Conservation (phyloP, 2,329 filamentous ascomycete species). For the Amesomyces nigricolor region DNA sequence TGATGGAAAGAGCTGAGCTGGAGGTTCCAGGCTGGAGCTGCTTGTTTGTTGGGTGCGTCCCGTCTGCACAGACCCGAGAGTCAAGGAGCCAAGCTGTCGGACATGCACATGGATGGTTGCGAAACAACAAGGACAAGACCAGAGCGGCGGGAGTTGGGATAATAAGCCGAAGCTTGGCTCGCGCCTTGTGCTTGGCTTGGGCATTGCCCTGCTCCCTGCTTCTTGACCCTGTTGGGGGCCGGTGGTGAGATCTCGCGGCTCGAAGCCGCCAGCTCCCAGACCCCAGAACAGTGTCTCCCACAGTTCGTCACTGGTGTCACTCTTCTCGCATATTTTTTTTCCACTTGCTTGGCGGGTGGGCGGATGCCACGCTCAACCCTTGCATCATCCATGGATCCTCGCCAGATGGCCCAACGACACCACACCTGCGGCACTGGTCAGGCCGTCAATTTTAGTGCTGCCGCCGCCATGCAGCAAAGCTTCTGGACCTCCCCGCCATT, state of each 20-base stretch:
- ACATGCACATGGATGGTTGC: neutral
- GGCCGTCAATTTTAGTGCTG: slow-evolving; percentile 9
- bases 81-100: neutral
- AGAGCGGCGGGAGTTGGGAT: slow-evolving; percentile 7
- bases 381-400: neutral
- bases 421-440: slow-evolving; percentile 14
- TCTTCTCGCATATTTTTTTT: slow-evolving; percentile 19
- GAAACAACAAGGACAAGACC: neutral
- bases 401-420: slow-evolving; percentile 4
- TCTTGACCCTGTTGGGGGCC: neutral
- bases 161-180: slow-evolving; percentile 17
- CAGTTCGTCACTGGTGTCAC: slow-evolving; percentile 6
- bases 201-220: neutral
- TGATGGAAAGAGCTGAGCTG: no score
- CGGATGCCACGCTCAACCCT: slow-evolving; percentile 15
- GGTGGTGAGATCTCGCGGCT: slow-evolving; percentile 14
- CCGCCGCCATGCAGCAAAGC: slow-evolving; percentile 4
- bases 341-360: slow-evolving; percentile 20
- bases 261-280: neutral
- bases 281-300: no score
- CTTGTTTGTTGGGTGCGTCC: no score
- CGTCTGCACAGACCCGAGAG: no score
- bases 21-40: no score
- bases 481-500: neutral
- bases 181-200: neutral